phyloP scores from a whole-genome alignment of 2,329 filamentous ascomycete genomes.

The Trichophyton simii region DNA sequence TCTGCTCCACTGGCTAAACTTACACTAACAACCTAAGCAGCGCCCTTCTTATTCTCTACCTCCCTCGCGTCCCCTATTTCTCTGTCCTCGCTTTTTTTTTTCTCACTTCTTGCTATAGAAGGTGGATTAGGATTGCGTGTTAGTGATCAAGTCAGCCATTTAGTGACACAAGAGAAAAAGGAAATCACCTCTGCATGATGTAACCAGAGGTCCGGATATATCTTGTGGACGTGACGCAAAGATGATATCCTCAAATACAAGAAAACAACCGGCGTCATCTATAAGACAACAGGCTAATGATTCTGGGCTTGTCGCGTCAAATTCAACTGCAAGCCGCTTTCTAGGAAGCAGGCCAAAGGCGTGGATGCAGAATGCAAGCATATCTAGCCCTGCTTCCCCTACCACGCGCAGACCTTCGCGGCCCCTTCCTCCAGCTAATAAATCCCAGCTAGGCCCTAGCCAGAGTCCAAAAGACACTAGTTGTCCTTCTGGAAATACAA shows the following conservation, averaged over 20 bases:
- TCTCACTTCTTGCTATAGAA: background rate
- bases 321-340: conserved; percentile 30
- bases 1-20: background rate
- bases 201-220: background rate
- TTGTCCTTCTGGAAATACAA: background rate
- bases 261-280: background rate
- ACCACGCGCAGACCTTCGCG: background rate
- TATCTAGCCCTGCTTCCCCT: background rate
- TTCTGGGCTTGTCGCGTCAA: conserved; percentile 17
- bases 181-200: background rate
- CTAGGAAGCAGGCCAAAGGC: conserved; percentile 26
- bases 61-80: too few species aligned
- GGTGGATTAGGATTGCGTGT: background rate
- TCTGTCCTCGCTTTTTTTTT: background rate
- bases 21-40: background rate
- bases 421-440: background rate
- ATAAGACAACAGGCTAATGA: background rate
- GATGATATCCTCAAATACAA: background rate
- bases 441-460: background rate
- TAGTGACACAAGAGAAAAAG: background rate
- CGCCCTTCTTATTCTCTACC: background rate
- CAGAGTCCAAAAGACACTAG: background rate
- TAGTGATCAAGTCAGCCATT: background rate
- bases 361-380: conserved; percentile 25
- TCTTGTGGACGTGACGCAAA: background rate